Evolutionary conservation across 2,329 filamentous ascomycete species (phyloP).

Genomic region (Colletotrichum magnum): DNA sequence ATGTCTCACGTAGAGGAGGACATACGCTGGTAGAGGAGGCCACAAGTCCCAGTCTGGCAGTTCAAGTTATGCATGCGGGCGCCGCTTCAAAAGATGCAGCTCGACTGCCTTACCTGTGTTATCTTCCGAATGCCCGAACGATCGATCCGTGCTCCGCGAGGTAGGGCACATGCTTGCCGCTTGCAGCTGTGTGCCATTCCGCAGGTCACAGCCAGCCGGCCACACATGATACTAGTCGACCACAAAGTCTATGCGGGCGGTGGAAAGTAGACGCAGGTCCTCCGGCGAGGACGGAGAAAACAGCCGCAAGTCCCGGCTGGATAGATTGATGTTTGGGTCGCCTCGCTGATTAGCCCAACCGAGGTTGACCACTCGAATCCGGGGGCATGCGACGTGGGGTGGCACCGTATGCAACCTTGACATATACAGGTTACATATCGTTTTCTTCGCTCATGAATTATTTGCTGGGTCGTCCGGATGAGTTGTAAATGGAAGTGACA

Average conservation of each 20-base stretch:
- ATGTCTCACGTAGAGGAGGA: too few relatives aligned
- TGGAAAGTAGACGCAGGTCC: conserved; percentile 10
- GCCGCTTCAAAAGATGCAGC: not conserved
- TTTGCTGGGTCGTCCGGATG: too few relatives aligned
- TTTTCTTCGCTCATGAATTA: too few relatives aligned
- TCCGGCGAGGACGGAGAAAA: not conserved
- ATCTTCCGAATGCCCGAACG: conserved; percentile 6
- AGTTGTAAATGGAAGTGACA: too few relatives aligned
- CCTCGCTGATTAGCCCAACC: not conserved
- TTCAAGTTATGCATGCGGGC: not conserved
- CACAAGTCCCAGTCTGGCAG: not conserved
- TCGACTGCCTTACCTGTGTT: not conserved
- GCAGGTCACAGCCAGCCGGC: too few relatives aligned
- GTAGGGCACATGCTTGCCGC: not conserved
- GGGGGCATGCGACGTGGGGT: not conserved
- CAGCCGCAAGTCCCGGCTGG: conserved; percentile 6
- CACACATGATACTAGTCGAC: not conserved
- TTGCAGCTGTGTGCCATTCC: not conserved
- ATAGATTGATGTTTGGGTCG: not conserved
- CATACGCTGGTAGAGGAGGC: too few relatives aligned
- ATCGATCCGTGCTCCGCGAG: conserved; percentile 8
- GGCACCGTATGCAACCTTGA: not conserved
- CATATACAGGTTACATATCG: not conserved
- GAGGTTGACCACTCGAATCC: not conserved
- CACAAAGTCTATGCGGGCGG: not conserved